A percentile compares a stretch with the other conserved stretches of the same genome.
phyloP scores from a whole-genome alignment of 2,329 filamentous ascomycete species.

The Penicillium aurantiogriseum region DNA sequence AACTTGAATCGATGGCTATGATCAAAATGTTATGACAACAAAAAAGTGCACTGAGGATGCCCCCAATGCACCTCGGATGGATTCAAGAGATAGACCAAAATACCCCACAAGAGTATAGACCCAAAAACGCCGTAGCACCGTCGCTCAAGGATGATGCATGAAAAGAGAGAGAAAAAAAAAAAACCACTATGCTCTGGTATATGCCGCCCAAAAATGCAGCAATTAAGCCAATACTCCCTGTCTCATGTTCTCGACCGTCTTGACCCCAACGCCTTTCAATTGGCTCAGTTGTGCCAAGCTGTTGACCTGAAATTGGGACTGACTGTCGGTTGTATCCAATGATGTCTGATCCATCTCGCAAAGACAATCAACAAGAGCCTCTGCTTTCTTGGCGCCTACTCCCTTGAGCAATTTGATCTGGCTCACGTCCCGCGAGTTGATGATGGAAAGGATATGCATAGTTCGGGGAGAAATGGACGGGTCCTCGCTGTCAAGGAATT shows the following conservation, averaged over 20 bases:
- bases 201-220: conserved; percentile 15
- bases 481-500: conserved; percentile 21
- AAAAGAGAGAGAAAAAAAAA: conserved; percentile 10
- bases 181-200: conserved; percentile 7
- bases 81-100: background rate
- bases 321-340: conserved; percentile 14
- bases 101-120: conserved; percentile 4
- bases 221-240: conserved; percentile 41
- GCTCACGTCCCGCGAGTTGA: conserved; percentile 47
- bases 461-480: conserved; percentile 42
- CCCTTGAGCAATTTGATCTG: conserved; percentile 49
- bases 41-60: background rate
- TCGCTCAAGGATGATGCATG: conserved; percentile 30
- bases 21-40: background rate
- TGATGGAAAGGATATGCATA: conserved; percentile 44
- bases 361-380: conserved; percentile 49
- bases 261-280: conserved; percentile 46
- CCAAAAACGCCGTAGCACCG: conserved; percentile 27
- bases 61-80: background rate
- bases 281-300: conserved; percentile 43
- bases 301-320: conserved; percentile 33
- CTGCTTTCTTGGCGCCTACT: conserved; percentile 49
- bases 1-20: background rate
- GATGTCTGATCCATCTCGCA: conserved; percentile 41
- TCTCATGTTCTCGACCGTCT: conserved; percentile 50